phyloP scores from a whole-genome alignment of 352 stramenopile genomes.

The Phytopythium litorale region DNA sequence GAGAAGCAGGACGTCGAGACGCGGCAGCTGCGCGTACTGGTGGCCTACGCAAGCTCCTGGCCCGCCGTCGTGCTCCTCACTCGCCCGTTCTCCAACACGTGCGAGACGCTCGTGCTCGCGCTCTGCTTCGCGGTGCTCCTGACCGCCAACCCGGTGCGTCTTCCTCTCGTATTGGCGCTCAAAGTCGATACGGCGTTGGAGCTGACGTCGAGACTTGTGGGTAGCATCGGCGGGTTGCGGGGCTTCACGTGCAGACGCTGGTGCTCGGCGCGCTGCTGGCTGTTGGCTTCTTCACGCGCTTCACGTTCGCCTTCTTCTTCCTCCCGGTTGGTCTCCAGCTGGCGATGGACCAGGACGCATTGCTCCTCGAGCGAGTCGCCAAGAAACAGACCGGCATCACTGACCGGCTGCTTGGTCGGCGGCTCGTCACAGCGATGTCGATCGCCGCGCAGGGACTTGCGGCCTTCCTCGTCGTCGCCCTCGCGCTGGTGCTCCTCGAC shows the following conservation, averaged over 20 bases:
- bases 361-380: slow-evolving; percentile 29
- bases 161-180: background rate
- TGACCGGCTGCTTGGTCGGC: background rate
- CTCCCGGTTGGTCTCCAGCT: slow-evolving; percentile 66
- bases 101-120: slow-evolving; percentile 63
- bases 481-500: slow-evolving; percentile 40
- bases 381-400: slow-evolving; percentile 5
- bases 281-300: slow-evolving; percentile 71
- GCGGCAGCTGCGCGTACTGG: slow-evolving; percentile 24
- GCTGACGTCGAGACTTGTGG: background rate
- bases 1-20: slow-evolving; percentile 14
- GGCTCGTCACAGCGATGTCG: slow-evolving; percentile 19
- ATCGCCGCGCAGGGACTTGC: slow-evolving; percentile 41
- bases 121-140: slow-evolving; percentile 50
- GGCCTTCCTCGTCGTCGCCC: slow-evolving; percentile 33
- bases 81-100: slow-evolving; percentile 80
- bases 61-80: slow-evolving; percentile 58
- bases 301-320: slow-evolving; percentile 85
- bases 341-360: slow-evolving; percentile 44
- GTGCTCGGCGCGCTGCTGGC: slow-evolving; percentile 62
- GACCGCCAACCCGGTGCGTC: slow-evolving; percentile 35
- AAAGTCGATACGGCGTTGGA: too few species aligned
- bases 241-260: slow-evolving; percentile 49
- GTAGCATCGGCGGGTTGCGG: slow-evolving; percentile 31
- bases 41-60: slow-evolving; percentile 71